Conservation (phyloP, 139 green algal genomes). For the Nannochloris sp. region DNA sequence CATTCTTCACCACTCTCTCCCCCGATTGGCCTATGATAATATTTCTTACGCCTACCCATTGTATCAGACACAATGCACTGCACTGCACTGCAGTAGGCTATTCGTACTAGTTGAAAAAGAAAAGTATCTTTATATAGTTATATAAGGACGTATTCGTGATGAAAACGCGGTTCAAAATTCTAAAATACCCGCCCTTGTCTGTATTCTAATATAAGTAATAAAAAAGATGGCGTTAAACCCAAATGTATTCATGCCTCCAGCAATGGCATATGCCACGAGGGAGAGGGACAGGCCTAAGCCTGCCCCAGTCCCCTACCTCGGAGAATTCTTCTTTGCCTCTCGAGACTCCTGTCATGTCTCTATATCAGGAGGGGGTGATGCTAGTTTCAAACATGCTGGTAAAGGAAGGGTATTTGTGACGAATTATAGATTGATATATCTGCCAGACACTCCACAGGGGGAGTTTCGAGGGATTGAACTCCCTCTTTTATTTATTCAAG, state of each 20-base stretch:
- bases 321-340: constrained; percentile 48
- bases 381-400: constrained; percentile 49
- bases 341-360: constrained; percentile 43
- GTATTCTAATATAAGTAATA: too few relatives aligned
- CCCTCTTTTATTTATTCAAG: constrained; percentile 70
- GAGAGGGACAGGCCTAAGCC: constrained; percentile 9
- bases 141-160: too few relatives aligned
- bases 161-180: too few relatives aligned
- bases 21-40: constrained; percentile 18
- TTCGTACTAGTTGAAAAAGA: background rate
- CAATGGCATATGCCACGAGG: background rate
- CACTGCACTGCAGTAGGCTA: too few relatives aligned
- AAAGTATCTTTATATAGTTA: too few relatives aligned
- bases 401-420: constrained; percentile 28
- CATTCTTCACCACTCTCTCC: constrained; percentile 15
- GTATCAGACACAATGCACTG: too few relatives aligned
- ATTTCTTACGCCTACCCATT: constrained; percentile 30
- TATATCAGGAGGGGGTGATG: constrained; percentile 41
- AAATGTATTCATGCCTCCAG: background rate
- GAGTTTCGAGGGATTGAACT: constrained; percentile 74
- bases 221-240: background rate
- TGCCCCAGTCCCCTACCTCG: constrained; percentile 48
- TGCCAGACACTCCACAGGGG: constrained; percentile 42
- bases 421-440: constrained; percentile 70
- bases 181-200: too few relatives aligned